Evolutionary conservation across 2,329 filamentous ascomycete species (phyloP), one percentile per base, ranked within the genome.

Genomic region (Botryotinia convoluta): DNA sequence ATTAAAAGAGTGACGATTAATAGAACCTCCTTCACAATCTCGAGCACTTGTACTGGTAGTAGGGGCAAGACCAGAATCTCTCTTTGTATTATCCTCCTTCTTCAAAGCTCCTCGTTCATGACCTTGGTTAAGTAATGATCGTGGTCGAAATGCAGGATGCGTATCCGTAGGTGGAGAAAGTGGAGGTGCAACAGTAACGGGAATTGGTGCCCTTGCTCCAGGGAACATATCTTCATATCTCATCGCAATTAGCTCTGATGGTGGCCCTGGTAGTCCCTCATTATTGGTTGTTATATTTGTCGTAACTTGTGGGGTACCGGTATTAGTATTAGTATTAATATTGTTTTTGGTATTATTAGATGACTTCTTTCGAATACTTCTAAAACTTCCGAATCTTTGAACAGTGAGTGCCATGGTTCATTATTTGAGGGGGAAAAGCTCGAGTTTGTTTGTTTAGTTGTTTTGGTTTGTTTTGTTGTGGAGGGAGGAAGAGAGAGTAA

Each of bases 141-240:
- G 69, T 57, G 60, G 60, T 51, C 80, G 76, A 35, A 81, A 70
- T 20, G 79, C 80, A 72, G 78, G 80, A 77, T 81, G 80, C 10
- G 68, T 72, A 29, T 80, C 79, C 14, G 63, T 74, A 2, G 79
- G 78, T 18, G 79, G 78, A 35, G 72, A 65, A 42, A 76, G 74
- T n/a, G 78, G 78, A 32, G 80, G 79, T 32, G 79, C 74, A 37
- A 80, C 75, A 22, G 77, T 81, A 5, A 81, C 78, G 63, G 86
- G 85, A 75, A 89, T 87, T 51, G 89, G 89, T 74, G 87, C 87
- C 80, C 87, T 86, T 65, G 87, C 87, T 35, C 45, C 48, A 77
- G 87, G 85, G 69, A 86, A 82, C 51, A 87, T 88, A 81, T 90
- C 86, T 79, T 91, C 89, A 82, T 91, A 91, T 73, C 87, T 86